Base-by-base conservation (phyloP, 176 grass and related monocot species). In the Aegilops speltoides region DNA sequence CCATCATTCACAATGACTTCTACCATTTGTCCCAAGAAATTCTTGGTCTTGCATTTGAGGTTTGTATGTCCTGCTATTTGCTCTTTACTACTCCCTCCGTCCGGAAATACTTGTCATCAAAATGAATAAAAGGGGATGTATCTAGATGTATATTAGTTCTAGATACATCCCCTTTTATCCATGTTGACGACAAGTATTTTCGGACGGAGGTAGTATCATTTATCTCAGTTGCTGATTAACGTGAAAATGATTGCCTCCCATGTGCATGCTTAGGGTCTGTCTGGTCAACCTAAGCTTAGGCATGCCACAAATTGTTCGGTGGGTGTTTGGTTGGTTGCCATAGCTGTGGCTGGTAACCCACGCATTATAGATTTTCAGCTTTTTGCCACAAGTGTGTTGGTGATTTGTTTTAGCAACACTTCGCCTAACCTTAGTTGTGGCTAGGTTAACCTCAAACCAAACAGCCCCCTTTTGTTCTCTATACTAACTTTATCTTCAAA, bases 1-100 rank as follows among this genome's bases (percentile, higher is more conserved):
- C 90, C 73, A 91, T 94, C 79, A 78, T 98, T 84, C 83, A 98
- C 86, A 96, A 98, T 4, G 97, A 98, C 61, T 91, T 92, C 63
- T 91, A 88, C 79, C 81, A 98, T 90, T 75, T 98, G 67, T 93
- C 94, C 32, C 90, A 98, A 87, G 94, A 98, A 92, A 85, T 94
- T 93, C 84, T 98, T 80, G 97, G 94, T 77, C 90, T 98, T 89
- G 90, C 97, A 77, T 98, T 93, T 85, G 87, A 98, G 96, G 96
- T 98, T 29, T 87, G 91, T 79, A 69, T 68, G 61, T 73, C 48
- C 64, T 85, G 80, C 32, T 52, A 50, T 56, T 76, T 57, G 73
- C 40, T 59, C 52, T 24, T 59, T 72, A 59, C 70, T 20, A n/a
- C n/a, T n/a, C n/a, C n/a, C n/a, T n/a, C n/a, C n/a, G n/a, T n/a